Evolutionary conservation across 345 rosid genomes (phyloP).

Genomic region (Rhodamnia rubescens): DNA sequence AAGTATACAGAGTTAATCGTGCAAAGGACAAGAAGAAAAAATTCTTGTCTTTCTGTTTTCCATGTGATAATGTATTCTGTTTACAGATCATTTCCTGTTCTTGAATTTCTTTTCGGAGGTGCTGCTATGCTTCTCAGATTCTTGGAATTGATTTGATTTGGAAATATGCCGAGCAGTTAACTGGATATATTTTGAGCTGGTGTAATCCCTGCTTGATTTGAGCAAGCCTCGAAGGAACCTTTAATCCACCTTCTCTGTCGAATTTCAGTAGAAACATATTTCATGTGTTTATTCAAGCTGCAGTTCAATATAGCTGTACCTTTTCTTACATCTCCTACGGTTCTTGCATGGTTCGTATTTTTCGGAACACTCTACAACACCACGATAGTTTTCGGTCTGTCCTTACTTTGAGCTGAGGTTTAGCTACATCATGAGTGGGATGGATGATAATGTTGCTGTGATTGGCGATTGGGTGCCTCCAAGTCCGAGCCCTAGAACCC

Average conservation of each 20-base stretch:
- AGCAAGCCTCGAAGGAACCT: not conserved
- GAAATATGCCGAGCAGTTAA: not conserved
- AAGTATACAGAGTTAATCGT: not conserved
- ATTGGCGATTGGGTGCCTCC: conserved; percentile 87
- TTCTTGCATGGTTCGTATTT: conserved; percentile 1
- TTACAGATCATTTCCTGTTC: not conserved
- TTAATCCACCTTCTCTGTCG: not conserved
- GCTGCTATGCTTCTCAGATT: not conserved
- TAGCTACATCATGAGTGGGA: conserved; percentile 44
- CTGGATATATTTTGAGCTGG: not conserved
- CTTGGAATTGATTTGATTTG: not conserved
- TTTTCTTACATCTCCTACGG: not conserved
- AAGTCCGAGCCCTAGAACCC: conserved; percentile 47
- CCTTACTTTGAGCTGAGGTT: conserved; percentile 4
- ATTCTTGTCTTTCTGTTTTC: not conserved
- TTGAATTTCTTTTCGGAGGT: not conserved
- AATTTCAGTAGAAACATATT: not conserved
- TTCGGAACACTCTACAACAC: not conserved
- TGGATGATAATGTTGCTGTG: conserved; percentile 56
- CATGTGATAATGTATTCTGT: not conserved
- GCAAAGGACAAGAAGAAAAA: not conserved
- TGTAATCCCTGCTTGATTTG: not conserved
- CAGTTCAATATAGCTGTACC: not conserved
- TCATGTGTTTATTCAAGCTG: not conserved
- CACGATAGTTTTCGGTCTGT: not conserved